phyloP scores from a whole-genome alignment of 176 grass and related monocot species.

The Puccinellia tenuiflora region DNA sequence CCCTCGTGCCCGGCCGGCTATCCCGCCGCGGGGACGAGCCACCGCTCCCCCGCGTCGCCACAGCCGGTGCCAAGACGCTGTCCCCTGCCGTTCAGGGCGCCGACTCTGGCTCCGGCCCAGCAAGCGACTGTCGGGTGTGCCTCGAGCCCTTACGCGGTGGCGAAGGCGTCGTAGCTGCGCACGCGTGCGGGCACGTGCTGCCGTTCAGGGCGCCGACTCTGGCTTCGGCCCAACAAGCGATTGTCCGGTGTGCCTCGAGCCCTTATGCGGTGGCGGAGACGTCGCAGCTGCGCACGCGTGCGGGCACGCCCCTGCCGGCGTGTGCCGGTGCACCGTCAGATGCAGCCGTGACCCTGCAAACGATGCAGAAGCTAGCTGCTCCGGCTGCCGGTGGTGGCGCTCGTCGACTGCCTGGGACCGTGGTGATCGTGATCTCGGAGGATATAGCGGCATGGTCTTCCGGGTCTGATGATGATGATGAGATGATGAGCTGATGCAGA shows the following conservation, averaged over 20 bases:
- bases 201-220: neutral
- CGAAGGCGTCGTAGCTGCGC: slow-evolving; percentile 40
- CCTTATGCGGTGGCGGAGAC: slow-evolving; percentile 33
- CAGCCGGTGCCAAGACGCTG: neutral
- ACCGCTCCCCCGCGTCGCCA: slow-evolving; percentile 33
- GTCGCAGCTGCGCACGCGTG: slow-evolving; percentile 45
- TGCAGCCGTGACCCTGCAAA: neutral
- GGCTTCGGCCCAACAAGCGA: slow-evolving; percentile 17
- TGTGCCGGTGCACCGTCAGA: slow-evolving; percentile 47
- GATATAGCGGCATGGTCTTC: neutral
- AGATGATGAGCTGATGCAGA: neutral
- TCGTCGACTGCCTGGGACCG: slow-evolving; percentile 15
- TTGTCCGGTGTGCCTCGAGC: slow-evolving; percentile 48
- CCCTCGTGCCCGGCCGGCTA: neutral
- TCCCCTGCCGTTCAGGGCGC: neutral
- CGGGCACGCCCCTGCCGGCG: slow-evolving; percentile 51
- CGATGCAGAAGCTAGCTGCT: neutral
- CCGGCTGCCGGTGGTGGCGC: neutral
- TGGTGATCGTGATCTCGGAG: slow-evolving; percentile 22
- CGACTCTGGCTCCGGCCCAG: neutral
- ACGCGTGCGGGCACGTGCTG: slow-evolving; percentile 37
- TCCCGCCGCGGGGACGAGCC: neutral
- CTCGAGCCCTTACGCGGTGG: slow-evolving; percentile 36
- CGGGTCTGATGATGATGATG: neutral
- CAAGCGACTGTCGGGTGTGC: slow-evolving; percentile 53